Percentiles rank a stretch among this genome's conserved stretches.
Conservation (phyloP, 1,284 basidiomycete species). For the Ganoderma sp. region DNA sequence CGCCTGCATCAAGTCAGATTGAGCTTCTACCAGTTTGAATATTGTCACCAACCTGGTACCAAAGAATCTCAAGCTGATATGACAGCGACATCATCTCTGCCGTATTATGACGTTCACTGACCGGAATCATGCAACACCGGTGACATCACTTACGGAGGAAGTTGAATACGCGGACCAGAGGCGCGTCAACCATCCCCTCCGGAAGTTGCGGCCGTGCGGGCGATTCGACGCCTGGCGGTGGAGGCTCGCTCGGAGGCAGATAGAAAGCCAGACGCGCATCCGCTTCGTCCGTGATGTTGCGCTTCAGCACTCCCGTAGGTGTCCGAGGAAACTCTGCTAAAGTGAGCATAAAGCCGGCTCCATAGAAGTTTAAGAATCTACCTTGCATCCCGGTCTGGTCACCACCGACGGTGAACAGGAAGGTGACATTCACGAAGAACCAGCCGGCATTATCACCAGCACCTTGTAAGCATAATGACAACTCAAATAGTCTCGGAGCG, state of each 20-base stretch:
- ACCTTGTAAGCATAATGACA: constrained; percentile 75
- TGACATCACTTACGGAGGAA: constrained; percentile 68
- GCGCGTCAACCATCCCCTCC: constrained; percentile 68
- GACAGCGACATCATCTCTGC: constrained; percentile 85
- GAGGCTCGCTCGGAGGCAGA: constrained; percentile 50
- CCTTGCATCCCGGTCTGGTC: constrained; percentile 76
- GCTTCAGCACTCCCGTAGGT: constrained; percentile 67
- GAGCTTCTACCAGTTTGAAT: too few species aligned
- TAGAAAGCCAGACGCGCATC: constrained; percentile 69
- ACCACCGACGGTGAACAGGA: constrained; percentile 71
- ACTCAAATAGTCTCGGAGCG: constrained; percentile 76
- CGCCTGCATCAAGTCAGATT: constrained; percentile 49
- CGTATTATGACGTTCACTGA: constrained; percentile 1
- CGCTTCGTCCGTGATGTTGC: constrained; percentile 74
- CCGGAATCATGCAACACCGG: constrained; percentile 1
- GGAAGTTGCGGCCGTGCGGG: constrained; percentile 62
- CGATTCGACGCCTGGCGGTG: constrained; percentile 50
- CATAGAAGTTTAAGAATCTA: constrained; percentile 32
- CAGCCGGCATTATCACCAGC: constrained; percentile 72
- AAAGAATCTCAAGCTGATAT: constrained; percentile 83
- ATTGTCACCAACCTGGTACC: constrained; percentile 65
- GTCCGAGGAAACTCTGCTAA: constrained; percentile 69
- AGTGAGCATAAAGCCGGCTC: constrained; percentile 8
- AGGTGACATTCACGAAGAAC: constrained; percentile 83
- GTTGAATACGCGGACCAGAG: constrained; percentile 80